These are phyloP conservation scores for Pilaira anomala DNA, from an alignment of 192 early-diverging fungal genomes.

Conservation along the genomic window DNA sequence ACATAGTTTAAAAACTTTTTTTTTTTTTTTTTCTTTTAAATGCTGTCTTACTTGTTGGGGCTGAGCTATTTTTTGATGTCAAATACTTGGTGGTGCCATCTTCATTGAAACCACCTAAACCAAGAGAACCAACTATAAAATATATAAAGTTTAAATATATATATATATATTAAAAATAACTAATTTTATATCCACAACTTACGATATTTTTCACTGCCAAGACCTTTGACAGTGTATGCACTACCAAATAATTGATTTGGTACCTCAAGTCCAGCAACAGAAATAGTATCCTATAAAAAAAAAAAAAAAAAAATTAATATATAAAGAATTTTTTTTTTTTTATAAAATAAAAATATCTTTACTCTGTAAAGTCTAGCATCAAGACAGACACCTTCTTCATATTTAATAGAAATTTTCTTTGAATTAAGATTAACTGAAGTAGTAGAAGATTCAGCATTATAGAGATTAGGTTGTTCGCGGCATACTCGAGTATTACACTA, in stretches of 20 bases:
- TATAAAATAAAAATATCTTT: slow-evolving; percentile 3
- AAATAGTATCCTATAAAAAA: slow-evolving; percentile 27
- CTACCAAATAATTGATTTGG: slow-evolving; percentile 22
- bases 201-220: slow-evolving; percentile 13
- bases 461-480: slow-evolving; percentile 6
- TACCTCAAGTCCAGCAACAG: slow-evolving; percentile 20
- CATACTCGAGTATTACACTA: slow-evolving; percentile 25
- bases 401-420: slow-evolving; percentile 18
- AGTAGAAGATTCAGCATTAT: slow-evolving; percentile 16
- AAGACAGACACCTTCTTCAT: slow-evolving; percentile 26
- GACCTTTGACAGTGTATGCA: slow-evolving; percentile 24
- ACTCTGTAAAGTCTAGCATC: slow-evolving; percentile 28
- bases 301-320: not conserved
- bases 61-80: slow-evolving; percentile 13
- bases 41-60: slow-evolving; percentile 6
- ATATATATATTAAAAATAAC: no score
- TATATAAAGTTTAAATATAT: no score
- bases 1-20: no score
- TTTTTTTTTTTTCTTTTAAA: no score
- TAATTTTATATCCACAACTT: not conserved
- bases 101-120: slow-evolving; percentile 24
- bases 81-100: slow-evolving; percentile 19
- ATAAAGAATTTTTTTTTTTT: not conserved
- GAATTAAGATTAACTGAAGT: slow-evolving; percentile 23
- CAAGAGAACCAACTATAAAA: slow-evolving; percentile 25